Evolutionary conservation across 2,329 filamentous ascomycete genomes (phyloP).

Genomic region (Tolypocladium cylindrosporum): DNA sequence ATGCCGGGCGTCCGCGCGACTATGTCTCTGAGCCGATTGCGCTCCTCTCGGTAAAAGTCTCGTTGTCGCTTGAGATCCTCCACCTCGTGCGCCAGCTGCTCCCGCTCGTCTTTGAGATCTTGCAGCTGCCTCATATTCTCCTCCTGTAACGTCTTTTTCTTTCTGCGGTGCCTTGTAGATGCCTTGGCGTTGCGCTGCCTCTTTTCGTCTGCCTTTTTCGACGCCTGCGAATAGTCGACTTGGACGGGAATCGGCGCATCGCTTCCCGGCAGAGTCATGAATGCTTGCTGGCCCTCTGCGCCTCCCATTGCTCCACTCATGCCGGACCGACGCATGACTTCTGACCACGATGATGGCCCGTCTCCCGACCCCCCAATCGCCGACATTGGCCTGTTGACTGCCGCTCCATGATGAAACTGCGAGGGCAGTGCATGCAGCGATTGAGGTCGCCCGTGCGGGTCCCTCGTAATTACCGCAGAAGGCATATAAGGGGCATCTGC

Average conservation of each 20-base stretch:
- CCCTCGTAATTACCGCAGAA: constrained; percentile 10
- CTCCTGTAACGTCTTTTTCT: constrained; percentile 73
- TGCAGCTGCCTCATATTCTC: constrained; percentile 61
- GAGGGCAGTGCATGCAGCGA: constrained; percentile 6
- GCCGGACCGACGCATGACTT: constrained; percentile 19
- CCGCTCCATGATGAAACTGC: constrained; percentile 13
- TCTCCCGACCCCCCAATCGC: constrained; percentile 12
- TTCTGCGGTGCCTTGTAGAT: constrained; percentile 69
- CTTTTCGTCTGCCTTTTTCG: constrained; percentile 76
- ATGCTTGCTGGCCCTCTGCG: constrained; percentile 25
- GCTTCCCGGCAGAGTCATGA: constrained; percentile 26
- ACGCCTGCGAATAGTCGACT: constrained; percentile 73
- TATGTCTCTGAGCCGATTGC: constrained; percentile 61
- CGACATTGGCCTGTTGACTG: constrained; percentile 11
- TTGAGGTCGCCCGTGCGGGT: constrained; percentile 8
- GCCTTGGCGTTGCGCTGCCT: constrained; percentile 76
- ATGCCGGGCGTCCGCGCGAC: constrained; percentile 49
- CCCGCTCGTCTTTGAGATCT: constrained; percentile 56
- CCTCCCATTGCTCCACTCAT: constrained; percentile 14
- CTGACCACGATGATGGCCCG: constrained; percentile 18
- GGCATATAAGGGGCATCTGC: constrained; percentile 13
- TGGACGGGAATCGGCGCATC: constrained; percentile 45
- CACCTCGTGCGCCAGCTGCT: constrained; percentile 48
- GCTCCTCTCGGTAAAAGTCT: constrained; percentile 64
- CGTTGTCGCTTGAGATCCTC: constrained; percentile 50